Evolutionary conservation across 352 stramenopile genomes (phyloP).

Genomic region (Phytophthora cryptogea): DNA sequence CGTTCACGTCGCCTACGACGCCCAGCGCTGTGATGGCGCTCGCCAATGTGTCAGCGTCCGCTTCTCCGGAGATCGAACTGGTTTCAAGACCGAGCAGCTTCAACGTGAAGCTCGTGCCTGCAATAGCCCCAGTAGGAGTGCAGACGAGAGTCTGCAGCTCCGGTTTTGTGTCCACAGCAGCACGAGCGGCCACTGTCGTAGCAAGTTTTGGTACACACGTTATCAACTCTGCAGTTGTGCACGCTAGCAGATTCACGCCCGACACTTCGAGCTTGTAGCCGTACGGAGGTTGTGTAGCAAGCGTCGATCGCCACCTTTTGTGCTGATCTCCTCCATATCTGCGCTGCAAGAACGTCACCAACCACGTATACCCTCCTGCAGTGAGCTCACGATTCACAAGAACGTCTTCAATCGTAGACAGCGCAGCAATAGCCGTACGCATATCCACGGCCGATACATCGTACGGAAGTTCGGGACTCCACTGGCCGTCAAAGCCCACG

Average conservation of each 20-base stretch:
- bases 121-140: slow-evolving; percentile 16
- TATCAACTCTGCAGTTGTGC: slow-evolving; percentile 42
- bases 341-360: slow-evolving; percentile 67
- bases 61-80: slow-evolving; percentile 7
- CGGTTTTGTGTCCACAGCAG: slow-evolving; percentile 40
- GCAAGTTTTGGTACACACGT: slow-evolving; percentile 47
- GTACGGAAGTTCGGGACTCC: slow-evolving; percentile 84
- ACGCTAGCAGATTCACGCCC: slow-evolving; percentile 61
- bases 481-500: slow-evolving; percentile 87
- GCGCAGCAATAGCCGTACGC: slow-evolving; percentile 48
- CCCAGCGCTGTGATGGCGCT: slow-evolving; percentile 59
- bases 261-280: slow-evolving; percentile 63
- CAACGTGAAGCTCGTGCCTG: slow-evolving; percentile 59
- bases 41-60: slow-evolving; percentile 27
- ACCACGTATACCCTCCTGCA: slow-evolving; percentile 78
- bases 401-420: slow-evolving; percentile 67
- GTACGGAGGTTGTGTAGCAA: slow-evolving; percentile 39
- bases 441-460: slow-evolving; percentile 88
- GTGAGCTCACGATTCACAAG: slow-evolving; percentile 56
- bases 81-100: slow-evolving; percentile 62
- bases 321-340: slow-evolving; percentile 66
- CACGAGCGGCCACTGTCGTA: slow-evolving; percentile 53
- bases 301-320: slow-evolving; percentile 45
- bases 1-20: slow-evolving; percentile 60
- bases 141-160: slow-evolving; percentile 74